Evolutionary conservation across 176 grass and related monocot species (phyloP).

Genomic region (Oryza meridionalis): DNA sequence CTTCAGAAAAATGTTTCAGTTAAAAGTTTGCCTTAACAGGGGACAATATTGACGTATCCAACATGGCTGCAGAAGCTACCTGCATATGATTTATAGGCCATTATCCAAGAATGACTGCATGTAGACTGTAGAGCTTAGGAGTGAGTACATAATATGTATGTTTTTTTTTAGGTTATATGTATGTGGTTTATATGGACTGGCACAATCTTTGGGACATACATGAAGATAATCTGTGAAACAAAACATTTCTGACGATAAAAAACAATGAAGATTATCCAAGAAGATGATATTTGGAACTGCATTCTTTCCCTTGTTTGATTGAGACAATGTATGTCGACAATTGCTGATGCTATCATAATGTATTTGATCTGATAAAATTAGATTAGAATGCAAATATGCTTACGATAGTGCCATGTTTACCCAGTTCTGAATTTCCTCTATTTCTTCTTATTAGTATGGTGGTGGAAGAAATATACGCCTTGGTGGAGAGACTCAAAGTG

Average conservation of each 20-base stretch:
- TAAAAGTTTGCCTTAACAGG: background rate
- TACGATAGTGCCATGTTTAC: background rate
- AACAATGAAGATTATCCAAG: background rate
- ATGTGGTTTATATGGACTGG: background rate
- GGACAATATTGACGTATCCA: background rate
- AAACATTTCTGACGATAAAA: slow-evolving; percentile 10
- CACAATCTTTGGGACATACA: background rate
- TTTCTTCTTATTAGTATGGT: slow-evolving; percentile 62
- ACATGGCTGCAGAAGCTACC: background rate
- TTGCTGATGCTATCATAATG: background rate
- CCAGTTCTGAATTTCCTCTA: slow-evolving; percentile 17
- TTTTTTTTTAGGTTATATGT: background rate
- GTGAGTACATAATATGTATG: background rate
- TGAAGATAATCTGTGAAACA: background rate
- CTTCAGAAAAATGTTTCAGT: background rate
- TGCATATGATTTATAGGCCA: background rate
- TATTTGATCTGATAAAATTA: slow-evolving; percentile 24
- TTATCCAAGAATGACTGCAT: slow-evolving; percentile 14
- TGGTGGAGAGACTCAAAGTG: slow-evolving; percentile 55
- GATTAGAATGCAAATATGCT: background rate
- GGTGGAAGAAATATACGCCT: slow-evolving; percentile 68
- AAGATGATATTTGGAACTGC: background rate
- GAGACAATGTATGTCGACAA: background rate
- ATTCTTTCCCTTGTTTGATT: slow-evolving; percentile 29
- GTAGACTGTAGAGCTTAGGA: background rate